These are phyloP conservation scores for Novakomyces olei DNA, from an alignment of 805 yeast species.

Conservation along the genomic window DNA sequence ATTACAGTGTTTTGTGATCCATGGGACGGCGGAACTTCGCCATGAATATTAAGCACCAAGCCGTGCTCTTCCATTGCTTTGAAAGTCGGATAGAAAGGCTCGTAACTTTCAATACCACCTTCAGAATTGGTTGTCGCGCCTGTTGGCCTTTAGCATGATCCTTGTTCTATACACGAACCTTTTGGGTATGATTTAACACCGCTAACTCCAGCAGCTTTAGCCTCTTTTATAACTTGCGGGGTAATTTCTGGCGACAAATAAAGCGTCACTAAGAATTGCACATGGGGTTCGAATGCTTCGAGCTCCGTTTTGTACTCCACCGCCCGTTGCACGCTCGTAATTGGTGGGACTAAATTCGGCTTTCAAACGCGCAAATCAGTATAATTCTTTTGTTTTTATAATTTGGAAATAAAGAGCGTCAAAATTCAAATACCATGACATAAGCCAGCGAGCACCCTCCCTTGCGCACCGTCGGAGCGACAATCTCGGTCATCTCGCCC, in stretches of 20 bases:
- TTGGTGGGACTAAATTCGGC: slow-evolving; percentile 84
- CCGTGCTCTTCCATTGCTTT: slow-evolving; percentile 63
- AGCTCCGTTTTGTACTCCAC: slow-evolving; percentile 43
- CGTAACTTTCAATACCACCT: slow-evolving; percentile 74
- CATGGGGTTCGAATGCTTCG: slow-evolving; percentile 46
- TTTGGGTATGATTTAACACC: slow-evolving; percentile 98
- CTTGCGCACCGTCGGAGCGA: slow-evolving; percentile 68
- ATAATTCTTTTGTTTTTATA: slow-evolving; percentile 5
- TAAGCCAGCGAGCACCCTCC: slow-evolving; percentile 88
- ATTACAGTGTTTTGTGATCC: slow-evolving; percentile 69
- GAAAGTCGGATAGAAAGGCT: slow-evolving; percentile 71
- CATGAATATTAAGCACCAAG: slow-evolving; percentile 73
- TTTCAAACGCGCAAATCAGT: neutral
- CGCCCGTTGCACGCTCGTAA: slow-evolving; percentile 55
- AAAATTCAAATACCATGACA: slow-evolving; percentile 32
- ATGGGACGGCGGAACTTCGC: slow-evolving; percentile 65
- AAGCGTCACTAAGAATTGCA: slow-evolving; percentile 80
- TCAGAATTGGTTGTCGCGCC: slow-evolving; percentile 98
- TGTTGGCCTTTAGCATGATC: too few relatives aligned
- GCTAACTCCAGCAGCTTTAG: slow-evolving; percentile 41
- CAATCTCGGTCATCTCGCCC: slow-evolving; percentile 76
- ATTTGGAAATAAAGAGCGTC: neutral
- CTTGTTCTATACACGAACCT: too few relatives aligned
- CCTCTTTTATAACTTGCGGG: slow-evolving; percentile 64
- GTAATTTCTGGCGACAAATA: slow-evolving; percentile 60